Base-by-base conservation (phyloP, 805 yeast genomes). In the Hanseniaspora pseudoguilliermondii region DNA sequence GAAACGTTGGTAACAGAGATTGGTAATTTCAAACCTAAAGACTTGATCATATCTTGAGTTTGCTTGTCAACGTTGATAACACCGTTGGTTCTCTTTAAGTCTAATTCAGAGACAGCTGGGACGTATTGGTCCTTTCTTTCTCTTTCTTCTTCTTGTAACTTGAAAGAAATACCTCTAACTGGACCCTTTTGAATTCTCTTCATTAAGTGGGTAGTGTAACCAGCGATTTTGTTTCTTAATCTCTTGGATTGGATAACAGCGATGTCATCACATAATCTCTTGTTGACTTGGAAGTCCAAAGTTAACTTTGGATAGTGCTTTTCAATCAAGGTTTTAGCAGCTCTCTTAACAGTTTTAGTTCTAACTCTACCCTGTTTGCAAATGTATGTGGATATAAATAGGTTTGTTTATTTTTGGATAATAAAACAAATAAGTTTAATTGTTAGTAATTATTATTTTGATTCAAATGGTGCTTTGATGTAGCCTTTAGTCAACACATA, bases 181-280 rank as follows among this genome's bases (percentile, higher is more conserved):
- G 99, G 99, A 75, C 99, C 99, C 84, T 91, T 93, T 81, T 95
- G 97, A 74, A 93, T 93, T 83, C 99, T 90, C 84, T 88, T 93
- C 98, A 93, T 95, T 78, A 93, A 84, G 79, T 93, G 99, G 73
- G 98, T 93, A 78, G 98, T 93, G 96, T 91, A 93, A 77, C 99
- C 99, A 75, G 99, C 98, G 72, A 93, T 95, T 88, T 93, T 93
- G 93, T 93, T 93, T 83, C 99, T 93, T 78, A 93, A 86, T 81
- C 99, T 88, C 86, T 93, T 93, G 72, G 98, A 88, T 78, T 91
- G 97, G 74, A 93, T 95, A 76, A 86, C 90, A 67, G 99, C 98
- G 71, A 93, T 90, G 79, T 95, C 96, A 71, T 88, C 85, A 71
- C 96, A 85, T 75, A 95, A 84, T 82, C 98, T 91, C 85, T 93